These are phyloP conservation scores for Rugonectria rugulosa DNA, from an alignment of 2,329 filamentous ascomycete genomes.

Conservation along the genomic window DNA sequence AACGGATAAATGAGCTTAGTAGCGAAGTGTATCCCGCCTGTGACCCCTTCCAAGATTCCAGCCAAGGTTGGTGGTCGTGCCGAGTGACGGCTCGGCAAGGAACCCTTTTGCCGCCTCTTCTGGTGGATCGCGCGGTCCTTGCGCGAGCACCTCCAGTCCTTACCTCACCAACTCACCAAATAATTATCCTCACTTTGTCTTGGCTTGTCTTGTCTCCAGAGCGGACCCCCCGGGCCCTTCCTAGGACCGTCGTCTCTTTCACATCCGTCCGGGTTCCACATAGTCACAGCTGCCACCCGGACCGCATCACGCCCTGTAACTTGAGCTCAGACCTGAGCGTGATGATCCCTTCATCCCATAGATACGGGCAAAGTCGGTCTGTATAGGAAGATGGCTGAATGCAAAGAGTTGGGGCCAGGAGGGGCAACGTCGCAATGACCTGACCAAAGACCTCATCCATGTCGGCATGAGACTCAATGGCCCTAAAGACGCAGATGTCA, in stretches of 20 bases:
- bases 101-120: constrained; percentile 1
- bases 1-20: constrained; percentile 7
- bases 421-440: constrained; percentile 1
- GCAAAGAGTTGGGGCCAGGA: constrained; percentile 20
- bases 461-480: constrained; percentile 6
- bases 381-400: constrained; percentile 14
- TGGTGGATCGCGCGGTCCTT: not conserved
- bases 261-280: constrained; percentile 22
- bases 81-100: constrained; percentile 7
- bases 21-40: not conserved
- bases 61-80: not conserved
- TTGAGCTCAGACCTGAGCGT: not conserved
- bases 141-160: constrained; percentile 2
- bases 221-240: constrained; percentile 6
- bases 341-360: not conserved
- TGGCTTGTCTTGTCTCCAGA: not conserved
- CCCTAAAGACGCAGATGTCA: not conserved
- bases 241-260: constrained; percentile 10
- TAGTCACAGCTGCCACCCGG: constrained; percentile 15
- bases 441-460: not conserved
- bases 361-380: constrained; percentile 7
- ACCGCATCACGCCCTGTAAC: constrained; percentile 24
- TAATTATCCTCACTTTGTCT: not conserved
- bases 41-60: constrained; percentile 2
- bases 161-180: not conserved